phyloP scores from a whole-genome alignment of 2,329 filamentous ascomycete species.

The Magnaporthiopsis incrustans region DNA sequence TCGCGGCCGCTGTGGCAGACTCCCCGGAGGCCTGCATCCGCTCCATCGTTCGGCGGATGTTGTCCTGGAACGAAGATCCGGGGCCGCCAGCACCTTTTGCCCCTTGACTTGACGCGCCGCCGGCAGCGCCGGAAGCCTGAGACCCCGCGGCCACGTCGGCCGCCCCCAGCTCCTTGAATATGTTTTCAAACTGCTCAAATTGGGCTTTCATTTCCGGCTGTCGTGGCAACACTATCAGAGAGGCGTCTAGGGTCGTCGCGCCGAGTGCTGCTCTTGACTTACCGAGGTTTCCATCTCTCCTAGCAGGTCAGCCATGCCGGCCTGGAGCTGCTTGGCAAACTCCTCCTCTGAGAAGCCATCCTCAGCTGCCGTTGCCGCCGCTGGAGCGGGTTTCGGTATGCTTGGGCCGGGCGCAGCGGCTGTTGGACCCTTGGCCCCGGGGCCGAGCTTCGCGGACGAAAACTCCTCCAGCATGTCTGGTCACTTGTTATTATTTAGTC shows the following conservation, averaged over 20 bases:
- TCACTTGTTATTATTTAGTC: constrained; percentile 5
- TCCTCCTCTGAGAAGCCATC: constrained; percentile 60
- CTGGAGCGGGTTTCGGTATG: constrained; percentile 19
- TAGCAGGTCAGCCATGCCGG: constrained; percentile 79
- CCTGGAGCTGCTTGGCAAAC: constrained; percentile 79
- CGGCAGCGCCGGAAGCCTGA: constrained; percentile 15
- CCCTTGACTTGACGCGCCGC: constrained; percentile 16
- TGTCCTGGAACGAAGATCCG: constrained; percentile 70
- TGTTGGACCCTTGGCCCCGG: constrained; percentile 1
- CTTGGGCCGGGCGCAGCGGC: constrained; percentile 23
- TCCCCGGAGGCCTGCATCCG: constrained; percentile 87
- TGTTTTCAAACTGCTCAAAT: constrained; percentile 73
- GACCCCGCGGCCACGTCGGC: constrained; percentile 32
- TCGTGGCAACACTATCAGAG: background rate
- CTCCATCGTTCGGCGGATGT: constrained; percentile 89
- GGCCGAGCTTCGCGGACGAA: constrained; percentile 51
- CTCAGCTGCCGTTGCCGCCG: constrained; percentile 17
- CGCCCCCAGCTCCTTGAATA: constrained; percentile 64
- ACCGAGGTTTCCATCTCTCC: constrained; percentile 59
- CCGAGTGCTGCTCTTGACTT: constrained; percentile 19
- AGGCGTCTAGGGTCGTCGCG: background rate
- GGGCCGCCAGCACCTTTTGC: constrained; percentile 23
- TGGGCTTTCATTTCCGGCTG: constrained; percentile 68
- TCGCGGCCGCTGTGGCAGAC: constrained; percentile 70
- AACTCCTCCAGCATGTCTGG: constrained; percentile 92